phyloP scores from a whole-genome alignment of 2,329 filamentous ascomycete genomes.

The Fusarium sp. region DNA sequence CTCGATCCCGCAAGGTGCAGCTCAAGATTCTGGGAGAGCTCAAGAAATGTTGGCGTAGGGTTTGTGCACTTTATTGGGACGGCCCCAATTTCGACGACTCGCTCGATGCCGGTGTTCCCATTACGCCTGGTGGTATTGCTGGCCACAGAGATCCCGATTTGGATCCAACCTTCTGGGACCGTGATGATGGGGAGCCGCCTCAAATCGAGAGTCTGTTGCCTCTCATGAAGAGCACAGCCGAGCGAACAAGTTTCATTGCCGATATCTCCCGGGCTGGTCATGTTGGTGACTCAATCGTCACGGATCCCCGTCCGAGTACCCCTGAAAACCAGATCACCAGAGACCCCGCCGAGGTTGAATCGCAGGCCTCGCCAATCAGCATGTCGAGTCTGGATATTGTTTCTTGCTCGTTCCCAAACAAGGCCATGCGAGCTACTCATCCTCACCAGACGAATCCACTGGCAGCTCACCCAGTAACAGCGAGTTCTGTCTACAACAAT shows the following conservation, averaged over 20 bases:
- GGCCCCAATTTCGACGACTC: slow-evolving; percentile 70
- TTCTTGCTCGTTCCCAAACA: slow-evolving; percentile 69
- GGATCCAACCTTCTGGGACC: slow-evolving; percentile 64
- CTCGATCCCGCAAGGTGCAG: slow-evolving; percentile 59
- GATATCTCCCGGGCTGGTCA: slow-evolving; percentile 58
- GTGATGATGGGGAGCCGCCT: slow-evolving; percentile 54
- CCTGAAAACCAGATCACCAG: slow-evolving; percentile 51
- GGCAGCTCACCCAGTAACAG: slow-evolving; percentile 64
- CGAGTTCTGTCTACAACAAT: slow-evolving; percentile 57
- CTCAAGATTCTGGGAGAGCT: slow-evolving; percentile 91
- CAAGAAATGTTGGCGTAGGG: slow-evolving; percentile 96
- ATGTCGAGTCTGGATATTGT: slow-evolving; percentile 66
- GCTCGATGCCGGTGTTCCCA: slow-evolving; percentile 68
- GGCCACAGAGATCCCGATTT: slow-evolving; percentile 65
- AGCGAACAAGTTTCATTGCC: slow-evolving; percentile 54
- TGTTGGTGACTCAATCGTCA: slow-evolving; percentile 56
- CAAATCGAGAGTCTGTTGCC: slow-evolving; percentile 54
- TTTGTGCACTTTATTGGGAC: slow-evolving; percentile 91
- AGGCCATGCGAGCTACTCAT: slow-evolving; percentile 54
- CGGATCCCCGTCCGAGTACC: slow-evolving; percentile 57
- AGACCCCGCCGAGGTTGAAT: slow-evolving; percentile 33
- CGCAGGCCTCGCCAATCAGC: slow-evolving; percentile 60
- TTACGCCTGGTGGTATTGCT: slow-evolving; percentile 76
- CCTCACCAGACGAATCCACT: slow-evolving; percentile 53
- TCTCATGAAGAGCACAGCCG: slow-evolving; percentile 36